phyloP scores from a whole-genome alignment of 2,329 filamentous ascomycete genomes.

The Onygena corvina region DNA sequence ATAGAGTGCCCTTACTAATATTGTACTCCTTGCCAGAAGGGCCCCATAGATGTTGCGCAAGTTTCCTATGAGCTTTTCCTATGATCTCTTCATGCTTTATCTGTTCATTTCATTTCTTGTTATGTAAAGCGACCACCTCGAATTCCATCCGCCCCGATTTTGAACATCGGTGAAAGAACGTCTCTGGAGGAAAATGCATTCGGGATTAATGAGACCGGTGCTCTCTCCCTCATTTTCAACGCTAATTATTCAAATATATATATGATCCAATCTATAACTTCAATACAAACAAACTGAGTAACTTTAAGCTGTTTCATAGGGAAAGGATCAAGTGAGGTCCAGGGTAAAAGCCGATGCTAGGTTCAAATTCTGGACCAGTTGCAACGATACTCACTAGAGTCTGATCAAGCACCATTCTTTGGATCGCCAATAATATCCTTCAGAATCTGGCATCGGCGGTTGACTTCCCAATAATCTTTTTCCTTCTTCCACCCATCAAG shows the following conservation, averaged over 20 bases:
- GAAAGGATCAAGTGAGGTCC: neutral
- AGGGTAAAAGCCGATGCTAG: too few species aligned
- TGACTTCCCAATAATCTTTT: constrained; percentile 9
- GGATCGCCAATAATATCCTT: constrained; percentile 8
- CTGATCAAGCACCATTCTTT: constrained; percentile 5
- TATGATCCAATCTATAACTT: neutral
- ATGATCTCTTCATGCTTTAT: neutral
- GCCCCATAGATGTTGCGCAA: neutral
- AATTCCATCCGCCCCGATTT: neutral
- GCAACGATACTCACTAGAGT: too few species aligned
- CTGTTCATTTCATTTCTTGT: too few species aligned
- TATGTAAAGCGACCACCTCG: neutral
- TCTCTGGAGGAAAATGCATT: neutral
- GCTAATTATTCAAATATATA: neutral
- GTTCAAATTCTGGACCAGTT: neutral
- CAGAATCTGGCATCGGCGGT: constrained; percentile 8
- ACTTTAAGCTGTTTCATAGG: too few species aligned
- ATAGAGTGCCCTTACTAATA: neutral
- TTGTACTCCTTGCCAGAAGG: neutral
- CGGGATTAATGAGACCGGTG: neutral
- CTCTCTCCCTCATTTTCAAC: neutral
- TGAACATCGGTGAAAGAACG: neutral
- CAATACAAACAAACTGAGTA: neutral
- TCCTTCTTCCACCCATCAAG: constrained; percentile 9
- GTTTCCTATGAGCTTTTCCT: neutral